phyloP scores from a whole-genome alignment of 2,329 filamentous ascomycete species.

The Aureobasidium mangrovei region DNA sequence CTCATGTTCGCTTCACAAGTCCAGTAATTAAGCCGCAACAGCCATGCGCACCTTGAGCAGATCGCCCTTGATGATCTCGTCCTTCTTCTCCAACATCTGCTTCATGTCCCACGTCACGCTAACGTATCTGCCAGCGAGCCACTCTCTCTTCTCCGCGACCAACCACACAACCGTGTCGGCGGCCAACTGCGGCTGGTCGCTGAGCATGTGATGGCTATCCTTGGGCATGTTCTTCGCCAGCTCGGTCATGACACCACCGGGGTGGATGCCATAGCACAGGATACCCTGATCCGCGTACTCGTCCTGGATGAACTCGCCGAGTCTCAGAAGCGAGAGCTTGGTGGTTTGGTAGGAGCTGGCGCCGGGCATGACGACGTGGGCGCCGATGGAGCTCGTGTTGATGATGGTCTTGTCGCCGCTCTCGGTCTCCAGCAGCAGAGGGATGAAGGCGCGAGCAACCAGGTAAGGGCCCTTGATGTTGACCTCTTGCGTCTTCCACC shows the following conservation, averaged over 20 bases:
- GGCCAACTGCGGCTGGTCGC: constrained; percentile 26
- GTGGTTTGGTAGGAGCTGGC: constrained; percentile 39
- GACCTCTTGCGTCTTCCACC: constrained; percentile 41
- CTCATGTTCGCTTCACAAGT: no score
- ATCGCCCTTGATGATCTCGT: constrained; percentile 29
- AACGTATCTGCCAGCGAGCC: constrained; percentile 32
- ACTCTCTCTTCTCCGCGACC: constrained; percentile 27
- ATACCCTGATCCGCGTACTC: constrained; percentile 39
- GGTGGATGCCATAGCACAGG: constrained; percentile 37
- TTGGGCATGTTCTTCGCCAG: constrained; percentile 31
- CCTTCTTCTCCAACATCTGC: constrained; percentile 27
- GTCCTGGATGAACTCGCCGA: constrained; percentile 36
- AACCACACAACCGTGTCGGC: constrained; percentile 27
- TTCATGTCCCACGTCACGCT: constrained; percentile 33
- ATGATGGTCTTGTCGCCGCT: constrained; percentile 35
- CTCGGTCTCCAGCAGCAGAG: constrained; percentile 31
- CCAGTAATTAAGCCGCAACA: not conserved
- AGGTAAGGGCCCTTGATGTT: constrained; percentile 40
- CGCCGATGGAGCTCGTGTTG: constrained; percentile 34
- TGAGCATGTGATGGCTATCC: constrained; percentile 17
- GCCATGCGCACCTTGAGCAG: constrained; percentile 27
- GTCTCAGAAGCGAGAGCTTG: constrained; percentile 38
- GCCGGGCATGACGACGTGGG: constrained; percentile 25
- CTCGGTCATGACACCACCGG: constrained; percentile 39
- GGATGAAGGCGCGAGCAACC: constrained; percentile 38